phyloP scores from a whole-genome alignment of 192 early-diverging fungal genomes.

The Neocallimastix lanati region DNA sequence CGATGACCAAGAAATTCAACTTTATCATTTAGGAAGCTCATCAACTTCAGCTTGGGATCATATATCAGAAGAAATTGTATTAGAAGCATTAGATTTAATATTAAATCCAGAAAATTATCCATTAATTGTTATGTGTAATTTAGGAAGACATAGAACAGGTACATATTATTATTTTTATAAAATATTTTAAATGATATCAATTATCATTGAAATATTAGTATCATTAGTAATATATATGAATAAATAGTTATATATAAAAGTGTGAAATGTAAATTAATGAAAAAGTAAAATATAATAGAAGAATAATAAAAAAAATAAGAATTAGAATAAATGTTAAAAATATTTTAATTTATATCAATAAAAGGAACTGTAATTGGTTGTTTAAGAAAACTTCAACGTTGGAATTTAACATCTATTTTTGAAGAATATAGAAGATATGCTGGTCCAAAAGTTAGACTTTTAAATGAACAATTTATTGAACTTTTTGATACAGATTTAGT shows the following conservation, averaged over 20 bases:
- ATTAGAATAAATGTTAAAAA: background rate
- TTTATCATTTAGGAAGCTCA: constrained; percentile 75
- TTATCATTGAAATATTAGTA: too few relatives aligned
- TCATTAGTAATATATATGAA: too few relatives aligned
- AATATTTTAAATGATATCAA: too few relatives aligned
- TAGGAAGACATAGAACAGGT: constrained; percentile 92
- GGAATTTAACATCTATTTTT: constrained; percentile 97
- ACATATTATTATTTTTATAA: too few relatives aligned
- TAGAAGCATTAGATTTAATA: background rate
- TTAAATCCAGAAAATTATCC: constrained; percentile 80
- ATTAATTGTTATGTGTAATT: constrained; percentile 94
- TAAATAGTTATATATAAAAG: too few relatives aligned
- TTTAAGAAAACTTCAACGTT: constrained; percentile 86
- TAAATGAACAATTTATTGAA: constrained; percentile 91
- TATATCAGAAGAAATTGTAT: constrained; percentile 87
- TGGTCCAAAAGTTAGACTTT: constrained; percentile 75
- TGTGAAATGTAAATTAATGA: too few relatives aligned
- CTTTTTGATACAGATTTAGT: constrained; percentile 91
- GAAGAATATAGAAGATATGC: constrained; percentile 69
- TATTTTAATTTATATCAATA: too few relatives aligned
- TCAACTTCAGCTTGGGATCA: constrained; percentile 89
- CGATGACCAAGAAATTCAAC: constrained; percentile 90
- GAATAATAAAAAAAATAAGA: background rate
- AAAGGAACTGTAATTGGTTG: constrained; percentile 92
- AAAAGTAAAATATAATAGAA: background rate